Evolutionary conservation across 192 early-diverging fungal species (phyloP).

Genomic region (Globomyces pollinis-pini): DNA sequence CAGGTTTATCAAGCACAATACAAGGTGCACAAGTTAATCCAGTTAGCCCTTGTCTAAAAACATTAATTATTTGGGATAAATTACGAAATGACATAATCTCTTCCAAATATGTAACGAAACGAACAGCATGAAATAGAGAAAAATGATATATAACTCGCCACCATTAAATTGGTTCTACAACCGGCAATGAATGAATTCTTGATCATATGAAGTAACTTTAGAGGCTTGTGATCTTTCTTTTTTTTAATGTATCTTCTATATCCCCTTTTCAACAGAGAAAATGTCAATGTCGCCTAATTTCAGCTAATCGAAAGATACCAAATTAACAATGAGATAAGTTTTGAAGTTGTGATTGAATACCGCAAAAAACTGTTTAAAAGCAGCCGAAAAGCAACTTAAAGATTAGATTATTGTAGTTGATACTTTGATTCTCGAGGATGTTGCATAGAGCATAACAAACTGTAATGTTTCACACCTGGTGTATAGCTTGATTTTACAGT

Average conservation of each 20-base stretch:
- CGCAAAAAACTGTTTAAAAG: background rate
- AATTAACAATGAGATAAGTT: constrained; percentile 4
- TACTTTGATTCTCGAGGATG: background rate
- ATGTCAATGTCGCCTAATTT: background rate
- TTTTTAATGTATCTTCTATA: background rate
- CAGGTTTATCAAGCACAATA: constrained; percentile 4
- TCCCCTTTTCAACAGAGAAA: too few relatives aligned
- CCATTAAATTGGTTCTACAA: background rate
- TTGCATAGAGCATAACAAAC: constrained; percentile 7
- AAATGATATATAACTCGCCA: background rate
- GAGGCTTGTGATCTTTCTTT: constrained; percentile 1
- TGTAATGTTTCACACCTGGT: background rate
- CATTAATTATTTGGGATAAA: background rate
- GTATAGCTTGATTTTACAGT: too few relatives aligned
- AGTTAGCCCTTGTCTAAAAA: background rate
- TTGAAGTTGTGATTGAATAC: background rate
- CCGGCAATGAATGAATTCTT: background rate
- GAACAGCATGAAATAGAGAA: background rate
- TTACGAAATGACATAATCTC: background rate
- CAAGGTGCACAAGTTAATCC: background rate
- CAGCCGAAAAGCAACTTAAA: background rate
- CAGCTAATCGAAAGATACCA: background rate
- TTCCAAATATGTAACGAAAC: background rate
- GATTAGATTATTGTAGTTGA: too few relatives aligned
- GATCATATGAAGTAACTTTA: background rate